These are phyloP conservation scores for Inonotus obliquus DNA, from an alignment of 1,284 basidiomycete genomes.

Conservation along the genomic window DNA sequence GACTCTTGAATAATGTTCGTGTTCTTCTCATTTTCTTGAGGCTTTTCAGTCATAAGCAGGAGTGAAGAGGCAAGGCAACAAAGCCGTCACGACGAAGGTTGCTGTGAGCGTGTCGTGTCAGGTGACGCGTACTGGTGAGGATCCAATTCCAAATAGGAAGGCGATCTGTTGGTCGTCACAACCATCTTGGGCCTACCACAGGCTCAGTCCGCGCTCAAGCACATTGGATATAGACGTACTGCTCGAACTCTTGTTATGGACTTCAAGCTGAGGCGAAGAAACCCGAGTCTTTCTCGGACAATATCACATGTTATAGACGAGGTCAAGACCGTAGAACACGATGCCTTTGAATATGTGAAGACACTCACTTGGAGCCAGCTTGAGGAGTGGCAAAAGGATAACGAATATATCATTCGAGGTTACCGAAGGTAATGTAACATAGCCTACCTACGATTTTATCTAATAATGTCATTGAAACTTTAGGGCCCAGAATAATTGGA, in stretches of 20 bases:
- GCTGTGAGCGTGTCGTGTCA: not conserved
- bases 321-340: constrained; percentile 11
- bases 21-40: not conserved
- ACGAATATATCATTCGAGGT: constrained; percentile 68
- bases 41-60: not conserved
- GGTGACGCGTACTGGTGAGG: not conserved
- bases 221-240: too few species aligned
- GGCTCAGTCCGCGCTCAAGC: too few species aligned
- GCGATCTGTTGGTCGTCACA: too few species aligned
- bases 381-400: constrained; percentile 68
- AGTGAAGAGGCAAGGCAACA: not conserved
- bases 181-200: too few species aligned
- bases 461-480: not conserved
- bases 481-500: constrained; percentile 62
- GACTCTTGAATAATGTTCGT: not conserved
- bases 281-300: not conserved
- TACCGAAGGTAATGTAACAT: constrained; percentile 55
- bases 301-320: constrained; percentile 15
- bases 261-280: constrained; percentile 10
- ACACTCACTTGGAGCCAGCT: constrained; percentile 62
- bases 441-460: not conserved
- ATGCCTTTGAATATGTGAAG: constrained; percentile 17
- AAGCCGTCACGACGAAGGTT: not conserved
- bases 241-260: not conserved
- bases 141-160: too few species aligned